Percentiles rank a stretch among this genome's conserved stretches.
Evolutionary conservation across 163 green algal genomes (phyloP).

Genomic region (Coccomyxa subellipsoidea): DNA sequence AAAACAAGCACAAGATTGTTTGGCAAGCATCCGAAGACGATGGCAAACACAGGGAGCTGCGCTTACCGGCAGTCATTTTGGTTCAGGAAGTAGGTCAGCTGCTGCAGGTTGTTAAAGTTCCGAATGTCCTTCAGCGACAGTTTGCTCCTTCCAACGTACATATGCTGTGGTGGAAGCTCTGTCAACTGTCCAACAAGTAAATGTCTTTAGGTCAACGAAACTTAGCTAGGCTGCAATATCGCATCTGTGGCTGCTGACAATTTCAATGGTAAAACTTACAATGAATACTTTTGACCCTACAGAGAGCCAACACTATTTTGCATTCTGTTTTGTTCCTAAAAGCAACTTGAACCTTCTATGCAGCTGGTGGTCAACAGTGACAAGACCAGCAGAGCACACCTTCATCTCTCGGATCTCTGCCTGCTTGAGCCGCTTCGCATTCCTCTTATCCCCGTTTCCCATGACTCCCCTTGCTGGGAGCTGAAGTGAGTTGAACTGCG

Average conservation of each 20-base stretch:
- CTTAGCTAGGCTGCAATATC: neutral
- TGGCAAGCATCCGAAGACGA: neutral
- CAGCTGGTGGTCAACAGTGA: neutral
- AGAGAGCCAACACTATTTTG: too few species aligned
- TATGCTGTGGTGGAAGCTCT: conserved; percentile 30
- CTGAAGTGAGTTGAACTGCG: too few species aligned
- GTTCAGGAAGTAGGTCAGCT: conserved; percentile 49
- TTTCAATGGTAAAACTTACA: too few species aligned
- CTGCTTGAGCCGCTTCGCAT: neutral
- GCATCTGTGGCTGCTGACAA: too few species aligned
- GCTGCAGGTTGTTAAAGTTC: conserved; percentile 46
- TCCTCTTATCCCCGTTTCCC: neutral
- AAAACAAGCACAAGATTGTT: too few species aligned
- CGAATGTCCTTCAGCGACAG: conserved; percentile 49
- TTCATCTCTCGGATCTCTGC: neutral
- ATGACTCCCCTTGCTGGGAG: neutral
- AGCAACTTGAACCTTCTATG: neutral
- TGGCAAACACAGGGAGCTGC: neutral
- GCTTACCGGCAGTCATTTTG: conserved; percentile 57
- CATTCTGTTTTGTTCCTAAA: too few species aligned
- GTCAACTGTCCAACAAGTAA: conserved; percentile 27
- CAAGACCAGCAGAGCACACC: too few species aligned
- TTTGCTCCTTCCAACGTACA: conserved; percentile 48
- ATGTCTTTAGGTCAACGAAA: neutral
- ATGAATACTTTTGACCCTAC: too few species aligned